Percentiles rank a stretch among this genome's conserved stretches.
phyloP scores from a whole-genome alignment of 768 basidiomycete genomes.

The Ephemerocybe angulata region DNA sequence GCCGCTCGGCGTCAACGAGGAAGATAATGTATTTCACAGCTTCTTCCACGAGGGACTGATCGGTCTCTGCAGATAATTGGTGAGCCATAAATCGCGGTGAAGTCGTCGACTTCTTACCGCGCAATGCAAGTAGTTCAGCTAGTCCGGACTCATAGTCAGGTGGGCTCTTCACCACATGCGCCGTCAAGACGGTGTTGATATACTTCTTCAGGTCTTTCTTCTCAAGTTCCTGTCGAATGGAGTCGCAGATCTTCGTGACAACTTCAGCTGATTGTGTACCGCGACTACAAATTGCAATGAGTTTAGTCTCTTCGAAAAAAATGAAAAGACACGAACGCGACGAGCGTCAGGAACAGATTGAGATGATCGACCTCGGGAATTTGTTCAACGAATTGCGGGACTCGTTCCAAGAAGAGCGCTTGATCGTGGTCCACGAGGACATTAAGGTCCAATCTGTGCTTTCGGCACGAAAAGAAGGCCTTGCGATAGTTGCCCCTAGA shows the following conservation, averaged over 20 bases:
- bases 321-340: conserved; percentile 57
- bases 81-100: background rate
- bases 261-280: conserved; percentile 54
- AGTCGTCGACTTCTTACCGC: conserved; percentile 47
- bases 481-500: conserved; percentile 72
- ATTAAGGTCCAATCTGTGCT: conserved; percentile 90
- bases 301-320: background rate
- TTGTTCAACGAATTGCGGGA: conserved; percentile 75
- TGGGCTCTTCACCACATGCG: conserved; percentile 88
- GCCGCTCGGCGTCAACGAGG: conserved; percentile 84
- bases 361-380: conserved; percentile 87
- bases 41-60: conserved; percentile 83
- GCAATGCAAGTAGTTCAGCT: conserved; percentile 65
- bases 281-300: conserved; percentile 39
- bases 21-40: conserved; percentile 99
- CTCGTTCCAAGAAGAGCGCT: conserved; percentile 56
- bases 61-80: conserved; percentile 34
- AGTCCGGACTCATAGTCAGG: conserved; percentile 89
- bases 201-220: conserved; percentile 70
- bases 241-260: conserved; percentile 72
- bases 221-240: conserved; percentile 70
- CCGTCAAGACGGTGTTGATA: conserved; percentile 87
- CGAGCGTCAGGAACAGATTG: conserved; percentile 82
- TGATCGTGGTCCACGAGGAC: conserved; percentile 81
- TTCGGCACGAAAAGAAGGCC: conserved; percentile 87